Base-by-base conservation (phyloP, 495 filamentous ascomycete species). In the Immersiella caudata region DNA sequence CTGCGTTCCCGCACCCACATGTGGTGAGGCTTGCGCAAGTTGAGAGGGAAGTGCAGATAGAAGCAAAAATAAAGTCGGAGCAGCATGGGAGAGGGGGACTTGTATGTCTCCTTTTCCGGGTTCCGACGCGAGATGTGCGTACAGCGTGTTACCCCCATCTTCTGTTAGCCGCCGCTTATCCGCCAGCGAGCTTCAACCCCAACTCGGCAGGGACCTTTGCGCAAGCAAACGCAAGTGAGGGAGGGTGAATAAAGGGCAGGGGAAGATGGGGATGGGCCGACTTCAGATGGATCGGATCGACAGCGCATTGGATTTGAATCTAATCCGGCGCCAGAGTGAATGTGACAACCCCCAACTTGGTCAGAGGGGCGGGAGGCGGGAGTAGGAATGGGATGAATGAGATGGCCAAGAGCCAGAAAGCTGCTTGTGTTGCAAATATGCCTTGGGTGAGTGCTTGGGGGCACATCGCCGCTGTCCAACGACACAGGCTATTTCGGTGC, bases 231-330 rank as follows among this genome's bases (percentile, higher is more conserved):
- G 52, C 5, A n/a, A 55, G 24, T 24, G 52, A n/a, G 36, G 60
- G 24, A 9, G n/a, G 24, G 21, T 27, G 49, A 33, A 8, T 8
- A 8, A 8, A 33, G 29, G 29, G 29, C 29, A 8, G 29, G 29
- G 60, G 24, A 7, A 18, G 24, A 33, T 27, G 24, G 52, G 51
- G 52, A 40, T n/a, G 63, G 7, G 18, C 29, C 57, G 24, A 56
- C 63, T 46, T 57, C 33, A 11, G 50, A 65, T 49, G 63, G 51
- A 65, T 29, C 51, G 52, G 63, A 65, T 65, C 51, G 40, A 52
- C 63, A 29, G 50, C 40, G 63, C 63, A 65, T 65, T 65, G 63
- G 40, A 50, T 36, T 33, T 65, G 63, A 57, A 57, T 65, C 63
- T 29, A 46, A 46, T 46, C 60, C 60, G 20, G 60, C 33, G 33